phyloP scores from a whole-genome alignment of 2,329 filamentous ascomycete species.

The Coniochaeta prunicola region DNA sequence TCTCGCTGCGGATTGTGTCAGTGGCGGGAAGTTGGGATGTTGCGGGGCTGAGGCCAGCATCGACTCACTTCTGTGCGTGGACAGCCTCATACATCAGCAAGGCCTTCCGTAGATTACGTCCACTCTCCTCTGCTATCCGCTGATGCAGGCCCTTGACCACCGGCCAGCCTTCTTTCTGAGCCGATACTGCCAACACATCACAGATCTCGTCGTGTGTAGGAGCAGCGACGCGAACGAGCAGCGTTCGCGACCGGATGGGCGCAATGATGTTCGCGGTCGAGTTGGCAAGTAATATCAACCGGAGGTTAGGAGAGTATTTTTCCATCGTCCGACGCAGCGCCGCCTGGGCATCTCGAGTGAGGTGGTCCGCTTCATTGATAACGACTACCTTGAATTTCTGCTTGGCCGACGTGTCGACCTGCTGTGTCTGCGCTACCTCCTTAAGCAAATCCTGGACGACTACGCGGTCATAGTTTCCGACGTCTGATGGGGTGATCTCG shows the following conservation, averaged over 20 bases:
- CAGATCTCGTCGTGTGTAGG: conserved; percentile 83
- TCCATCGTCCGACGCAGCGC: conserved; percentile 96
- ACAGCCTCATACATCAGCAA: conserved; percentile 96
- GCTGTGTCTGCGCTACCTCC: conserved; percentile 96
- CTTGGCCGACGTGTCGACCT: conserved; percentile 86
- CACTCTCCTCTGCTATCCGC: conserved; percentile 84
- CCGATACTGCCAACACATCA: conserved; percentile 60
- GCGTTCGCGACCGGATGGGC: conserved; percentile 86
- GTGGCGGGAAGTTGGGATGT: background rate
- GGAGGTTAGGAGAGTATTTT: conserved; percentile 93
- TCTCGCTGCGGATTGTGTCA: conserved; percentile 57
- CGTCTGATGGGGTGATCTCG: conserved; percentile 95
- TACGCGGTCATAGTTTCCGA: conserved; percentile 92
- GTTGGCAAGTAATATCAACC: conserved; percentile 87
- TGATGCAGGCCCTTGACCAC: conserved; percentile 67
- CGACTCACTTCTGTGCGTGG: conserved; percentile 84
- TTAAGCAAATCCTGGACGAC: conserved; percentile 94
- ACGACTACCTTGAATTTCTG: conserved; percentile 98
- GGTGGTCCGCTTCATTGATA: conserved; percentile 95
- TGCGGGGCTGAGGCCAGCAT: background rate
- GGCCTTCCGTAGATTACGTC: conserved; percentile 81
- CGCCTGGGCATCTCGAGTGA: conserved; percentile 90
- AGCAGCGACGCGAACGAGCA: conserved; percentile 86
- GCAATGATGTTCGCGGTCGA: conserved; percentile 98
- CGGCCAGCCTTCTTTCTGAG: conserved; percentile 80